Evolutionary conservation across 176 grass and related monocot species (phyloP).

Genomic region (Cenchrus fungigraminus): DNA sequence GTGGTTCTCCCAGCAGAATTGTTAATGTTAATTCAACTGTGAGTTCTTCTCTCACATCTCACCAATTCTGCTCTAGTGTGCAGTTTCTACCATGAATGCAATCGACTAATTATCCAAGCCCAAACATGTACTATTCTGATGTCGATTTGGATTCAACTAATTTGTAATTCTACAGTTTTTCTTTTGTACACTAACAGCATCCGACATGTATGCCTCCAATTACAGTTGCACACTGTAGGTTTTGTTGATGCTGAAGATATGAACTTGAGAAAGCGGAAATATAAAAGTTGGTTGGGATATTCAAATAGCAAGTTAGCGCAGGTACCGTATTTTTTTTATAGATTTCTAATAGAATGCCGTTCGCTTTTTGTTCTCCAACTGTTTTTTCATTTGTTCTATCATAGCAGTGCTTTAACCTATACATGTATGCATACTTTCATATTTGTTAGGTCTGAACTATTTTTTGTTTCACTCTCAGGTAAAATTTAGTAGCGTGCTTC

Average conservation of each 20-base stretch:
- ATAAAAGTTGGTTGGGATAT: conserved; percentile 78
- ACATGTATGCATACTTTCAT: conserved; percentile 22
- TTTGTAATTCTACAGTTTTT: neutral
- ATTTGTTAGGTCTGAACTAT: conserved; percentile 29
- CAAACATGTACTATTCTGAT: neutral
- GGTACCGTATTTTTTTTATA: conserved; percentile 43
- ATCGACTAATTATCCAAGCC: neutral
- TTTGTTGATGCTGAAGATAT: conserved; percentile 92
- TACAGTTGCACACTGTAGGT: conserved; percentile 85
- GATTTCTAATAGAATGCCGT: neutral
- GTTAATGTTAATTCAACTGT: conserved; percentile 95
- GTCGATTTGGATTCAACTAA: neutral
- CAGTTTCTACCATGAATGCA: conserved; percentile 7
- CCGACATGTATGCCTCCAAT: conserved; percentile 37
- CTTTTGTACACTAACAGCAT: neutral
- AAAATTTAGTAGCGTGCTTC: conserved; percentile 98
- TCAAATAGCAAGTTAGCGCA: conserved; percentile 96
- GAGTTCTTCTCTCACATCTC: conserved; percentile 40
- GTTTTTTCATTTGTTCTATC: neutral
- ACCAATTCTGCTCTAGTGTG: neutral
- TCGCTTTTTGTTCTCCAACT: conserved; percentile 9
- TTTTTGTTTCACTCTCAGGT: conserved; percentile 50
- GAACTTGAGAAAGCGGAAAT: conserved; percentile 81
- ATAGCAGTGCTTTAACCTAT: neutral
- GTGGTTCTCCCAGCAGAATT: conserved; percentile 93